These are phyloP conservation scores for Maudiozyma humilis DNA, from an alignment of 1,139 yeast species.

Conservation along the genomic window DNA sequence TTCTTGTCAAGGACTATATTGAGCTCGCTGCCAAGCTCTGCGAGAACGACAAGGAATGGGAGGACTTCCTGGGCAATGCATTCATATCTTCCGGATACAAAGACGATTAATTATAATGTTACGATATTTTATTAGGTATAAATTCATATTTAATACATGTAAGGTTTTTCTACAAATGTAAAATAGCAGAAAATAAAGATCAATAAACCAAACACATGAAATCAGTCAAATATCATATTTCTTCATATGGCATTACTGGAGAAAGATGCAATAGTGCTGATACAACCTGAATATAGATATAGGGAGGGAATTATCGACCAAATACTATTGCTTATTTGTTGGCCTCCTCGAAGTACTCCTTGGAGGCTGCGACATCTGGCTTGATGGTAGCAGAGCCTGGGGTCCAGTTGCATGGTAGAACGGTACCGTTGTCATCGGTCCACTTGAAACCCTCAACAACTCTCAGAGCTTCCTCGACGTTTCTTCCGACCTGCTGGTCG, in stretches of 20 bases:
- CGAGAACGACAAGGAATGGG: conserved; percentile 32
- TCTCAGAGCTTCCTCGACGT: conserved; percentile 94
- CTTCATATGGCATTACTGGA: no score
- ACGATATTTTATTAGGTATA: neutral
- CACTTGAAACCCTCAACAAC: conserved; percentile 97
- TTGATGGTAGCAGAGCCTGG: conserved; percentile 93
- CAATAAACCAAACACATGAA: no score
- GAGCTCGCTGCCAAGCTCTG: conserved; percentile 49
- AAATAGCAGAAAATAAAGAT: no score
- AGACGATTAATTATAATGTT: conserved; percentile 23
- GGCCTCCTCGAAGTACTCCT: conserved; percentile 33
- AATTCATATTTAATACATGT: no score
- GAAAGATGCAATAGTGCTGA: no score
- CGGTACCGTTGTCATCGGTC: conserved; percentile 97
- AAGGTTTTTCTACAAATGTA: no score
- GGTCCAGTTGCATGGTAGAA: conserved; percentile 98
- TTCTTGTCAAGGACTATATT: conserved; percentile 56
- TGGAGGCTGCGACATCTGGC: conserved; percentile 73
- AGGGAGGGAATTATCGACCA: no score
- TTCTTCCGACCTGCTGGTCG: conserved; percentile 98
- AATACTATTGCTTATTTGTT: conserved; percentile 14
- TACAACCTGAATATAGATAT: no score
- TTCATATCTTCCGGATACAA: conserved; percentile 61
- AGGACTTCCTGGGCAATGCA: conserved; percentile 40
- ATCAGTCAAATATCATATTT: no score